These are phyloP conservation scores for Mollisia scopiformis DNA, from an alignment of 2,329 filamentous ascomycete species.

Conservation along the genomic window DNA sequence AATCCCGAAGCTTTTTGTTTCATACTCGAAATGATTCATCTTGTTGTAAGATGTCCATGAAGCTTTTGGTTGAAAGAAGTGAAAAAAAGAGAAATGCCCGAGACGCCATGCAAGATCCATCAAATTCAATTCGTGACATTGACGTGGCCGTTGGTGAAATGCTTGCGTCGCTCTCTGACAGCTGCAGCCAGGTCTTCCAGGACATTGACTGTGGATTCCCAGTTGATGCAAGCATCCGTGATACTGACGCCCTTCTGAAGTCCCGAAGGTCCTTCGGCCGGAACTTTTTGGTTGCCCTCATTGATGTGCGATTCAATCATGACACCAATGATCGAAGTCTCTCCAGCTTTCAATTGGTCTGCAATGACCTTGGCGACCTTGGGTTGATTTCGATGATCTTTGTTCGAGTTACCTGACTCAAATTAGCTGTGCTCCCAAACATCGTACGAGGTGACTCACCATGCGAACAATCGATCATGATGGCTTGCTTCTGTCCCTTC, in stretches of 20 bases:
- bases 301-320: constrained; percentile 99
- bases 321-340: constrained; percentile 88
- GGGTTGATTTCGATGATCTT: constrained; percentile 97
- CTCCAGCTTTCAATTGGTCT: constrained; percentile 85
- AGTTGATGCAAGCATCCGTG: constrained; percentile 94
- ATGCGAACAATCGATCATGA: constrained; percentile 99
- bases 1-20: neutral
- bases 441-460: constrained; percentile 53
- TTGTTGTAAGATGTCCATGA: neutral
- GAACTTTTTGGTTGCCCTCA: constrained; percentile 88
- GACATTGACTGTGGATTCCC: constrained; percentile 81
- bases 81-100: neutral
- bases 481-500: constrained; percentile 83
- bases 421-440: constrained; percentile 11
- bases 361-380: constrained; percentile 82
- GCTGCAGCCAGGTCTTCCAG: constrained; percentile 86
- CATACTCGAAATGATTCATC: neutral
- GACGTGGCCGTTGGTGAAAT: constrained; percentile 7
- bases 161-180: constrained; percentile 70
- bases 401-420: constrained; percentile 82
- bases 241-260: constrained; percentile 92
- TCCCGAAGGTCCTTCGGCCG: constrained; percentile 74
- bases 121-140: neutral
- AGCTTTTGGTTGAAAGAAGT: neutral
- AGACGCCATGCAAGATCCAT: neutral